phyloP scores from a whole-genome alignment of 495 filamentous ascomycete genomes.

The Jackrogersella multiformis region DNA sequence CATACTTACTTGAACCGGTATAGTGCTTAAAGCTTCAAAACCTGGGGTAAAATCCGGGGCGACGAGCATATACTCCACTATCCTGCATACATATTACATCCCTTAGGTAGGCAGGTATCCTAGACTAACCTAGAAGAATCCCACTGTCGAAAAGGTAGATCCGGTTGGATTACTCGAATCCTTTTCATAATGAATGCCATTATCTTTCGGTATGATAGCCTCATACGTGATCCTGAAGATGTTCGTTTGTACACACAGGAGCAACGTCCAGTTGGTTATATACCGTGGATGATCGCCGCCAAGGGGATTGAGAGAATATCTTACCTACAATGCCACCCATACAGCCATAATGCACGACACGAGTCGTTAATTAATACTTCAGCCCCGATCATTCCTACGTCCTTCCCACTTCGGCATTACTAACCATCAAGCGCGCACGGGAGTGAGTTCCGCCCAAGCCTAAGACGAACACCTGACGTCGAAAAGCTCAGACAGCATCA shows the following conservation, averaged over 20 bases:
- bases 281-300: slow-evolving; percentile 18
- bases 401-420: slow-evolving; percentile 23
- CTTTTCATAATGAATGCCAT: background rate
- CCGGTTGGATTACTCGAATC: background rate
- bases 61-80: slow-evolving; percentile 31
- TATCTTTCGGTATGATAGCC: background rate
- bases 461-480: slow-evolving; percentile 11
- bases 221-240: background rate
- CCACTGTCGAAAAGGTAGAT: background rate
- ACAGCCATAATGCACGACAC: slow-evolving; percentile 35
- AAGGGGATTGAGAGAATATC: slow-evolving; percentile 36
- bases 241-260: background rate
- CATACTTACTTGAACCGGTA: slow-evolving; percentile 38
- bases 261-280: background rate
- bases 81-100: slow-evolving; percentile 25
- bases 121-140: too few species aligned
- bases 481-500: slow-evolving; percentile 1
- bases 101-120: slow-evolving; percentile 6
- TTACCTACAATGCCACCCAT: slow-evolving; percentile 37
- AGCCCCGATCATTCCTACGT: slow-evolving; percentile 13
- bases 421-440: slow-evolving; percentile 1
- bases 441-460: background rate
- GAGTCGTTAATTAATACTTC: slow-evolving; percentile 30
- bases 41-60: slow-evolving; percentile 44
- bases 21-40: slow-evolving; percentile 37